Evolutionary conservation across 129 eudicot species (phyloP).

Genomic region (Silybum marianum): DNA sequence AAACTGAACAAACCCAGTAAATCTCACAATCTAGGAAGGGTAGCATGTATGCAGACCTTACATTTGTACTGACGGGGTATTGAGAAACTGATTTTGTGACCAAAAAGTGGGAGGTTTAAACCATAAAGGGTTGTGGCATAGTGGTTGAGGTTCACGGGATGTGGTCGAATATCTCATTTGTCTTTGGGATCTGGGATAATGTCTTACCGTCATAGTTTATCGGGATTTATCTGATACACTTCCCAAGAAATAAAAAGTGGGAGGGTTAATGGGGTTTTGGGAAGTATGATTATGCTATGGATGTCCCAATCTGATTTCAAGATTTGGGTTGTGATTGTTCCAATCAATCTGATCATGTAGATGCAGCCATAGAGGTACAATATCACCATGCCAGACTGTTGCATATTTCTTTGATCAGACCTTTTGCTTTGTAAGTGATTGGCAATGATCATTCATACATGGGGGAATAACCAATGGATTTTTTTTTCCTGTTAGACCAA

Average conservation of each 20-base stretch:
- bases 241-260: neutral
- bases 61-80: no score
- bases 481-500: no score
- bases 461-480: neutral
- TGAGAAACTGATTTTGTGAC: neutral
- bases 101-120: neutral
- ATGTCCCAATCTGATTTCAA: constrained; percentile 2
- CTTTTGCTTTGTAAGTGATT: neutral
- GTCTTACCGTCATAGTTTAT: no score
- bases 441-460: neutral
- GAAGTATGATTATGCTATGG: neutral
- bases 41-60: neutral
- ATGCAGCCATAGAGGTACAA: constrained; percentile 14
- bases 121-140: no score
- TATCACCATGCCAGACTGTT: neutral
- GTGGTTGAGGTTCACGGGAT: no score
- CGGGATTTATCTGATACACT: no score
- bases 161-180: no score
- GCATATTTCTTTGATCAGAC: neutral
- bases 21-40: neutral
- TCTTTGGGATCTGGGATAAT: no score
- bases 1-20: neutral
- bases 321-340: constrained; percentile 18
- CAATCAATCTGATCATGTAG: constrained; percentile 22
- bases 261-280: neutral